phyloP scores from a whole-genome alignment of 2,329 filamentous ascomycete genomes.

The Verticillium zaregamsianum region DNA sequence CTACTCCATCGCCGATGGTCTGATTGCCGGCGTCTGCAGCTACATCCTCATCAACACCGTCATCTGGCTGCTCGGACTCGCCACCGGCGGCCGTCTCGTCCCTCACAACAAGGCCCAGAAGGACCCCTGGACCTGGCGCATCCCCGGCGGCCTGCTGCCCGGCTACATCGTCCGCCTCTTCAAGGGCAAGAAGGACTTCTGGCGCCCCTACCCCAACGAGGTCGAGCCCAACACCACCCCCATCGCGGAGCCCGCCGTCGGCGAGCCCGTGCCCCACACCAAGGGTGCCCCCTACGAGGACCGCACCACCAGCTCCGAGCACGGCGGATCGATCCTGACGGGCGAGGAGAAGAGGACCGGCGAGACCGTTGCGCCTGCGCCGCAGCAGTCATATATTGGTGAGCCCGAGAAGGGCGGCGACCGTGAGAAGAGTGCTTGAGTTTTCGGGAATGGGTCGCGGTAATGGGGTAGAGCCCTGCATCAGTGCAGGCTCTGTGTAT shows the following conservation, averaged over 20 bases:
- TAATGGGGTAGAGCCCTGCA: background rate
- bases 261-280: conserved; percentile 2
- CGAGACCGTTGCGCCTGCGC: conserved; percentile 3
- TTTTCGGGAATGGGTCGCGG: background rate
- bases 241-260: conserved; percentile 13
- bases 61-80: conserved; percentile 65
- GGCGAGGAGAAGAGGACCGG: conserved; percentile 10
- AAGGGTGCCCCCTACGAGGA: conserved; percentile 13
- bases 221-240: conserved; percentile 4
- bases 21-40: conserved; percentile 74
- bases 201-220: conserved; percentile 41
- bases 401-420: background rate
- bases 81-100: conserved; percentile 64
- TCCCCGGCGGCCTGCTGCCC: conserved; percentile 71
- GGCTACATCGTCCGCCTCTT: conserved; percentile 64
- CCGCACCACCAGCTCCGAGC: conserved; percentile 9
- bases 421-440: background rate
- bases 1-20: conserved; percentile 81
- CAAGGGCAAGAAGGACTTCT: conserved; percentile 70
- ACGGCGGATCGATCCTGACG: conserved; percentile 6
- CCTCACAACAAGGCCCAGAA: conserved; percentile 73
- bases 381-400: background rate
- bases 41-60: conserved; percentile 73
- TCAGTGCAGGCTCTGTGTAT: background rate
- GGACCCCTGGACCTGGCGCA: conserved; percentile 75